Evolutionary conservation across 495 filamentous ascomycete species (phyloP).

Genomic region (Xanthoparmelia taractica): DNA sequence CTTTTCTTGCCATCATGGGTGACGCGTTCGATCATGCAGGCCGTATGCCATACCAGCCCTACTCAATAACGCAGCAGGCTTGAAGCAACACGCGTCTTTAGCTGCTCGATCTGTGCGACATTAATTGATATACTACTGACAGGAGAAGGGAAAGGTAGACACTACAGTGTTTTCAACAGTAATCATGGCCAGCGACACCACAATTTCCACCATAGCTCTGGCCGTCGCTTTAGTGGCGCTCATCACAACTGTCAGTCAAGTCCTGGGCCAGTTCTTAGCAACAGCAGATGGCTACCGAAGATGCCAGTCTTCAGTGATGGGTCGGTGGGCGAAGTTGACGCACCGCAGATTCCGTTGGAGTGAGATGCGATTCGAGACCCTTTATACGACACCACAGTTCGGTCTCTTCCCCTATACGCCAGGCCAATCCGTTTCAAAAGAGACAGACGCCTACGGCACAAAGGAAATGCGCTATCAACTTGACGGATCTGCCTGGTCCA

Average conservation of each 20-base stretch:
- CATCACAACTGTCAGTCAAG: conserved; percentile 30
- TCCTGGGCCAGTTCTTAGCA: conserved; percentile 33
- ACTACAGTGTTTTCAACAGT: not conserved
- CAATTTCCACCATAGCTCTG: conserved; percentile 26
- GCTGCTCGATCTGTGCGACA: too few species aligned
- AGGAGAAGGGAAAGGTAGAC: too few species aligned
- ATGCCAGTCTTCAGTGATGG: conserved; percentile 33
- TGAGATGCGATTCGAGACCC: conserved; percentile 31
- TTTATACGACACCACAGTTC: conserved; percentile 25
- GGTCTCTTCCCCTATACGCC: conserved; percentile 16
- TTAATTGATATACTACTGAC: too few species aligned
- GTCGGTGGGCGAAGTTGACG: conserved; percentile 28
- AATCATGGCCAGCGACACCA: conserved; percentile 9
- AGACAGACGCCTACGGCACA: not conserved
- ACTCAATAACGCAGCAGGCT: too few species aligned
- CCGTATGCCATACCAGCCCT: too few species aligned
- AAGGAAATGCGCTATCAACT: conserved; percentile 1
- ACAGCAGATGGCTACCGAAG: conserved; percentile 37
- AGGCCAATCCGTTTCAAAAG: not conserved
- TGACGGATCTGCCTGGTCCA: conserved; percentile 3
- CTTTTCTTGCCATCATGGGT: too few species aligned
- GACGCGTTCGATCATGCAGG: too few species aligned
- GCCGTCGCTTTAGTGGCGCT: conserved; percentile 33
- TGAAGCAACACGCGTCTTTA: too few species aligned
- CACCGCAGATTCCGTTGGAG: conserved; percentile 25